Conservation (phyloP, 2,329 filamentous ascomycete species). For the Verticillium isaacii region DNA sequence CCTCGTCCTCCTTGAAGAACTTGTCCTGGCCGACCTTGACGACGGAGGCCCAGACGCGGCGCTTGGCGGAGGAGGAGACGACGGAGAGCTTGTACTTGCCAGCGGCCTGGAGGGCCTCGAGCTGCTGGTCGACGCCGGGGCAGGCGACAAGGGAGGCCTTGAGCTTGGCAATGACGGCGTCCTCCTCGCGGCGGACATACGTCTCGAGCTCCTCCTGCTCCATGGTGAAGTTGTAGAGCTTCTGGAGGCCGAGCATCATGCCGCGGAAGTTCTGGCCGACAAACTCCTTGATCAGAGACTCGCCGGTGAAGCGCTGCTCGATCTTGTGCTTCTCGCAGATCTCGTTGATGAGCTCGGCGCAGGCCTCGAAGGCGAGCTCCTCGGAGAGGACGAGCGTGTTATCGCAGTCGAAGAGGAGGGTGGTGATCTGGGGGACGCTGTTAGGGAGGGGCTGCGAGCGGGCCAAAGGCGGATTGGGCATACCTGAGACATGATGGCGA, state of each 20-base stretch:
- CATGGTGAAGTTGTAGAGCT: slow-evolving; percentile 71
- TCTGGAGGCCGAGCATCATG: slow-evolving; percentile 75
- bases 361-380: slow-evolving; percentile 86
- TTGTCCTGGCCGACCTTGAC: slow-evolving; percentile 74
- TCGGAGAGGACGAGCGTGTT: slow-evolving; percentile 94
- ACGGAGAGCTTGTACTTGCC: slow-evolving; percentile 72
- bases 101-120: slow-evolving; percentile 56
- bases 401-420: slow-evolving; percentile 74
- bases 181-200: slow-evolving; percentile 75
- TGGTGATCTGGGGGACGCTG: slow-evolving; percentile 50
- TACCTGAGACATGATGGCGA: slow-evolving; percentile 29
- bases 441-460: neutral
- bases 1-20: slow-evolving; percentile 69
- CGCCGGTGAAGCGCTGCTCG: slow-evolving; percentile 67
- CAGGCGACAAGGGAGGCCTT: slow-evolving; percentile 63
- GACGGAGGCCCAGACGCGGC: slow-evolving; percentile 72
- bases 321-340: slow-evolving; percentile 67
- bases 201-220: slow-evolving; percentile 61
- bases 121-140: slow-evolving; percentile 60
- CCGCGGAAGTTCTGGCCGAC: slow-evolving; percentile 93
- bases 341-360: slow-evolving; percentile 82
- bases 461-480: slow-evolving; percentile 4
- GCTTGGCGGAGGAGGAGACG: slow-evolving; percentile 74
- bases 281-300: slow-evolving; percentile 76
- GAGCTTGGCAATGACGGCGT: slow-evolving; percentile 78